These are phyloP conservation scores for Collybia nuda DNA, from an alignment of 768 basidiomycete genomes.

Conservation along the genomic window DNA sequence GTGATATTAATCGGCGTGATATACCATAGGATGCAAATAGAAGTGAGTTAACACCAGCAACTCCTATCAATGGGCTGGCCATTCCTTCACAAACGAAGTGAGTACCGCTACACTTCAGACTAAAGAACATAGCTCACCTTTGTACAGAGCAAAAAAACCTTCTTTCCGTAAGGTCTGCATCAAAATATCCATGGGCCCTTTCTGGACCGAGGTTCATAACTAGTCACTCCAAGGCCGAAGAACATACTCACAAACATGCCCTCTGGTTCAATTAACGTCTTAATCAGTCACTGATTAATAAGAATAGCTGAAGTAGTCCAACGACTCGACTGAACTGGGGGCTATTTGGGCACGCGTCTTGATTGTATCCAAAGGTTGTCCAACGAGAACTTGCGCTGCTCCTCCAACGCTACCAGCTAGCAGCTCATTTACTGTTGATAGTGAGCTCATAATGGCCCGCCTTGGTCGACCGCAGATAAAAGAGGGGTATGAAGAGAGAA, in stretches of 20 bases:
- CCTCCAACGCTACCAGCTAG: conserved; percentile 89
- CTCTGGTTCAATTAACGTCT: conserved; percentile 39
- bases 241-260: conserved; percentile 79
- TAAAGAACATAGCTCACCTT: conserved; percentile 52
- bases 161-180: conserved; percentile 81
- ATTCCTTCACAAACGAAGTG: conserved; percentile 53
- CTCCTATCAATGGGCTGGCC: conserved; percentile 87
- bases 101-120: neutral
- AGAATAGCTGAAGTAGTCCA: neutral
- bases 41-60: conserved; percentile 94
- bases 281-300: conserved; percentile 2
- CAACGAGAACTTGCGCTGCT: conserved; percentile 94
- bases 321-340: conserved; percentile 53
- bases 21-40: conserved; percentile 90
- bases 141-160: conserved; percentile 92
- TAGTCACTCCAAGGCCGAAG: neutral
- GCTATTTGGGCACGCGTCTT: conserved; percentile 89
- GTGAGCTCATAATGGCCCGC: conserved; percentile 16
- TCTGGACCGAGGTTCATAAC: conserved; percentile 40
- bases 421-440: conserved; percentile 77
- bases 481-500: neutral
- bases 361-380: conserved; percentile 87
- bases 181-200: conserved; percentile 92
- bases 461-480: too few relatives aligned
- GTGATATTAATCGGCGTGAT: conserved; percentile 81